Base-by-base conservation (phyloP, 768 basidiomycete genomes). In the Antrodiella citrinella region DNA sequence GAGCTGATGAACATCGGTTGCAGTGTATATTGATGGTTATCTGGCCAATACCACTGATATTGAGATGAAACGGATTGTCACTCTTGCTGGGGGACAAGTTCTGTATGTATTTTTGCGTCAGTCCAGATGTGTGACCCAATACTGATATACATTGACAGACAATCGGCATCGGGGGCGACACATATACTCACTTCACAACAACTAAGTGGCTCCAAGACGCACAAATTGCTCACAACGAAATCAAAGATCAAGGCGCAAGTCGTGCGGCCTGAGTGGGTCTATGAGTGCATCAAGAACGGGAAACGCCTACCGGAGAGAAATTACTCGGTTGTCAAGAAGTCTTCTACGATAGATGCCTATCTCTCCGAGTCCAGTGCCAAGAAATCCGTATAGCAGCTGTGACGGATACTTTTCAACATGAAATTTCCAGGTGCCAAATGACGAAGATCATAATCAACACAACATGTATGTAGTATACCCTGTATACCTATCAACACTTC, bases 181-280 rank as follows among this genome's bases (percentile, higher is more conserved):
- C 90, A 93, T 62, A 81, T 92, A 46, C 59, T 93, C 35, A 85
- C 84, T 7, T 89, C 87, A 4, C 78, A 80, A 54, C 76, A 75
- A 48, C 70, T 91, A 50, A 86, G 74, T 58, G 86, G 75, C 15
- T 76, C 79, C 22, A 91, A 91, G 65, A 83, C 77, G 2, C 80
- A 90, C 51, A 80, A 73, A 57, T 58, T 81, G 46, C 65, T 91
- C 49, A 77, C 73, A 18, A 63, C 68, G 20, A 80, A 77, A 57
- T 69, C 68, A 25, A 69, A 70, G 54, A 72, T 63, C 50, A 71
- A 72, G 26, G 68, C 72, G 19, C 73, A 84, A 49, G 75, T 91
- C 49, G 86, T 91, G 25, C 80, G 72, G 50, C 86, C 86, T 7
- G 81, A 84, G 61, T 90, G 86, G 86, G 73, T 88, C 4, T 67